A percentile compares a stretch with the other conserved stretches of the same genome.
Conservation (phyloP, 257 asterid species). For the Galeopsis tetrahit region DNA sequence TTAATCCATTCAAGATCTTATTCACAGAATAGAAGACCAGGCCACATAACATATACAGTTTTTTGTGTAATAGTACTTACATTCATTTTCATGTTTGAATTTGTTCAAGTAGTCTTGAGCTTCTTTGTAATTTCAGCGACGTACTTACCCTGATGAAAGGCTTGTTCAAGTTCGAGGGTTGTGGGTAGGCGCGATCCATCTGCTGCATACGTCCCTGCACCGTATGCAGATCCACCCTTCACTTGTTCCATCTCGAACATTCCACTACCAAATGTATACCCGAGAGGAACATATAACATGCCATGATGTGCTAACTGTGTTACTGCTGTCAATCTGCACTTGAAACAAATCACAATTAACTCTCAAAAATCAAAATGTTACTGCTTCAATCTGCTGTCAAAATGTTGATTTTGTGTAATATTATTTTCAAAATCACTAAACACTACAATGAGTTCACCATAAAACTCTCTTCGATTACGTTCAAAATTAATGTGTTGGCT, state of each 20-base stretch:
- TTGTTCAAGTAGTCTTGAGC: slow-evolving; percentile 47
- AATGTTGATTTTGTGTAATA: no score
- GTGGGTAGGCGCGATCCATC: slow-evolving; percentile 87
- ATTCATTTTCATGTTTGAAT: neutral
- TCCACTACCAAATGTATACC: slow-evolving; percentile 77
- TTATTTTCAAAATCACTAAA: no score
- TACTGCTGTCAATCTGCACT: slow-evolving; percentile 73
- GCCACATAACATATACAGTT: no score
- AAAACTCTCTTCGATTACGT: neutral
- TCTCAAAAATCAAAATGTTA: no score
- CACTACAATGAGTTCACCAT: no score
- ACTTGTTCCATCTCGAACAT: slow-evolving; percentile 88
- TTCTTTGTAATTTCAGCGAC: slow-evolving; percentile 69
- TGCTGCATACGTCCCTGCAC: slow-evolving; percentile 87
- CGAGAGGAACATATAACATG: slow-evolving; percentile 82
- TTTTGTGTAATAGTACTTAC: no score
- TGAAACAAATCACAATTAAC: neutral
- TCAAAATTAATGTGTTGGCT: neutral
- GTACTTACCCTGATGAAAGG: slow-evolving; percentile 87
- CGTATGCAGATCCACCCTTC: slow-evolving; percentile 87
- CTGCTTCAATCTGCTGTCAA: no score
- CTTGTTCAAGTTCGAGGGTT: slow-evolving; percentile 74
- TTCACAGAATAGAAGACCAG: no score
- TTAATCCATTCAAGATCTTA: no score
- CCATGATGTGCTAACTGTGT: slow-evolving; percentile 94